phyloP scores from a whole-genome alignment of 805 yeast species.

The Vanderwaltozyma verrucispora region DNA sequence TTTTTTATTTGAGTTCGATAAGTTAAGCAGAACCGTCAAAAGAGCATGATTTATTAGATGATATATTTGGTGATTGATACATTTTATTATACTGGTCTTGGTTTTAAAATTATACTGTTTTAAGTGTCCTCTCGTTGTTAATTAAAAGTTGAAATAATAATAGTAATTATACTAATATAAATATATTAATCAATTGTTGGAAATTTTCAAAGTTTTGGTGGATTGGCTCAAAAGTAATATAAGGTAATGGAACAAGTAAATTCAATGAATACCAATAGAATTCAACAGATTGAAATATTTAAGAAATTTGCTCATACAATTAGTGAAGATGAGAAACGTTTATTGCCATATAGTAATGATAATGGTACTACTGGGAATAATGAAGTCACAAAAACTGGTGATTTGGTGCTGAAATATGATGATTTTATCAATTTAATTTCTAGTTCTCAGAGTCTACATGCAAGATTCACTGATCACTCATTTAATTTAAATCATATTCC shows the following conservation, averaged over 20 bases:
- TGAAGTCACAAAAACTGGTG: constrained; percentile 7
- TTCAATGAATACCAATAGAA: constrained; percentile 29
- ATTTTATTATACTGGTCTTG: no score
- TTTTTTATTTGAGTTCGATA: no score
- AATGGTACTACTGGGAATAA: background rate
- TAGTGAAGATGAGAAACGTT: constrained; percentile 13
- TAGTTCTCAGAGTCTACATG: constrained; percentile 20
- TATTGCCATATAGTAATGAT: background rate
- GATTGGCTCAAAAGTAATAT: no score
- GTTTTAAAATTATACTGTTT: no score
- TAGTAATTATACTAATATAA: no score
- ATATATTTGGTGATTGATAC: no score
- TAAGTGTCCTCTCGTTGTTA: no score
- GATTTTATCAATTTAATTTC: constrained; percentile 30
- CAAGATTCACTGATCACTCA: constrained; percentile 29
- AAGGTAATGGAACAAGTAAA: constrained; percentile 31
- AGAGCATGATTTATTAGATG: no score
- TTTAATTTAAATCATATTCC: constrained; percentile 43
- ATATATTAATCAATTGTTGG: no score
- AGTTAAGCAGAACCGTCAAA: no score
- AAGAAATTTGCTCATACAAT: constrained; percentile 32
- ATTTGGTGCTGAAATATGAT: constrained; percentile 28
- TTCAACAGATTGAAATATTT: constrained; percentile 35
- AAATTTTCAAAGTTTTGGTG: no score
- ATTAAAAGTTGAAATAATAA: no score